Evolutionary conservation across 2,329 filamentous ascomycete genomes (phyloP).

Genomic region (Botrytis cinerea): DNA sequence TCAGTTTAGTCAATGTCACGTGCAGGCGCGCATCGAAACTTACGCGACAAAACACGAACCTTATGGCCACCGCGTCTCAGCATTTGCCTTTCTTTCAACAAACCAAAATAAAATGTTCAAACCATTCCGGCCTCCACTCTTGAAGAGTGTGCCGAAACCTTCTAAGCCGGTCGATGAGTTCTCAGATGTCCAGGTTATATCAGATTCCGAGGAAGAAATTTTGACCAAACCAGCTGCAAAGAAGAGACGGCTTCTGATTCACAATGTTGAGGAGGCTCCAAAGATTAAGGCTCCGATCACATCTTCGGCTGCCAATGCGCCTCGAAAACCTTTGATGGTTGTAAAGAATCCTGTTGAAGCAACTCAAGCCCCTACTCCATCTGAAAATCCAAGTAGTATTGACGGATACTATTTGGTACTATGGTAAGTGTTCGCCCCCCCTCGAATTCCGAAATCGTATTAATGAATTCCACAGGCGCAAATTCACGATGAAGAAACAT

Average conservation of each 20-base stretch:
- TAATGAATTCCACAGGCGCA: conserved; percentile 53
- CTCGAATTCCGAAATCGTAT: background rate
- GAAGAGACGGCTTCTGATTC: conserved; percentile 36
- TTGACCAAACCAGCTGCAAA: conserved; percentile 32
- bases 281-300: conserved; percentile 25
- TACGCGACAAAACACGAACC: background rate
- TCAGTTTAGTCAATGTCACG: background rate
- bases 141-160: conserved; percentile 31
- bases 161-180: conserved; percentile 31
- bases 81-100: conserved; percentile 9
- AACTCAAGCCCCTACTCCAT: conserved; percentile 15
- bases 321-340: conserved; percentile 39
- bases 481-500: conserved; percentile 70
- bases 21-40: background rate
- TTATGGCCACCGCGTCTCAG: conserved; percentile 15
- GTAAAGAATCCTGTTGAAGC: conserved; percentile 35
- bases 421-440: conserved; percentile 32
- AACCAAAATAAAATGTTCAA: conserved; percentile 38
- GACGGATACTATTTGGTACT: conserved; percentile 42
- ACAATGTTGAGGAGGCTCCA: conserved; percentile 35
- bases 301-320: conserved; percentile 35
- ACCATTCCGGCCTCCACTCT: conserved; percentile 41
- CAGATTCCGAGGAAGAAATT: conserved; percentile 28
- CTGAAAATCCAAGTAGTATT: conserved; percentile 16
- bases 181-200: conserved; percentile 16